Evolutionary conservation across 2,329 filamentous ascomycete species (phyloP).

Genomic region (Ilyonectria robusta): DNA sequence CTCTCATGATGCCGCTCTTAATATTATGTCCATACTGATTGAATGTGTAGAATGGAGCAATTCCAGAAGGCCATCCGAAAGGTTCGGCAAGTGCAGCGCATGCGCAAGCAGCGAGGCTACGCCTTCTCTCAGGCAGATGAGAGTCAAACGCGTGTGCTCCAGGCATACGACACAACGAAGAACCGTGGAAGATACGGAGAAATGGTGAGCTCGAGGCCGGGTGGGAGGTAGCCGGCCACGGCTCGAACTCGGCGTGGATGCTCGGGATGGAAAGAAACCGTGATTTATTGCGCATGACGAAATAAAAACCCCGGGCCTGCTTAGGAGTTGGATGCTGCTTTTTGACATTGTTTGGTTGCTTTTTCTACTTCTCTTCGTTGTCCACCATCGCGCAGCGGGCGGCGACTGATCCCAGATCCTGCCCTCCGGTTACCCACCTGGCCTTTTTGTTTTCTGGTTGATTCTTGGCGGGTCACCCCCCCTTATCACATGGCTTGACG

Average conservation of each 20-base stretch:
- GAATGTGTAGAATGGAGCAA: slow-evolving; percentile 86
- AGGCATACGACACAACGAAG: slow-evolving; percentile 97
- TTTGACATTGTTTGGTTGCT: slow-evolving; percentile 31
- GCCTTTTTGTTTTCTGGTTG: slow-evolving; percentile 34
- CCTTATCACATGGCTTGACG: slow-evolving; percentile 29
- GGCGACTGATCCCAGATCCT: slow-evolving; percentile 15
- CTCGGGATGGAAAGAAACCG: slow-evolving; percentile 28
- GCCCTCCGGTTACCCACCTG: slow-evolving; percentile 29
- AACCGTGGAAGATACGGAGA: slow-evolving; percentile 94
- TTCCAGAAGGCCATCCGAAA: slow-evolving; percentile 99
- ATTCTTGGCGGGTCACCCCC: slow-evolving; percentile 33
- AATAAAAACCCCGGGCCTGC: slow-evolving; percentile 39
- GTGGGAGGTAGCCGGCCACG: slow-evolving; percentile 39
- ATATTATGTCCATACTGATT: slow-evolving; percentile 25
- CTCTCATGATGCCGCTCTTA: slow-evolving; percentile 35
- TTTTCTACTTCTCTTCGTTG: slow-evolving; percentile 15
- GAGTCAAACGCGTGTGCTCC: slow-evolving; percentile 92
- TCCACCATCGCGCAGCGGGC: slow-evolving; percentile 21
- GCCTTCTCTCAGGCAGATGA: slow-evolving; percentile 99
- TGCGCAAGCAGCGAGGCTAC: slow-evolving; percentile 99
- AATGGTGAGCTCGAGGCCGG: slow-evolving; percentile 75
- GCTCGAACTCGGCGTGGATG: slow-evolving; percentile 33
- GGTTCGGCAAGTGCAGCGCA: slow-evolving; percentile 96
- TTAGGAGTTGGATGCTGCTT: slow-evolving; percentile 46
- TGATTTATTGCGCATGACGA: slow-evolving; percentile 43